Evolutionary conservation across 2,329 filamentous ascomycete species (phyloP).

Genomic region (Plenodomus lindquistii): DNA sequence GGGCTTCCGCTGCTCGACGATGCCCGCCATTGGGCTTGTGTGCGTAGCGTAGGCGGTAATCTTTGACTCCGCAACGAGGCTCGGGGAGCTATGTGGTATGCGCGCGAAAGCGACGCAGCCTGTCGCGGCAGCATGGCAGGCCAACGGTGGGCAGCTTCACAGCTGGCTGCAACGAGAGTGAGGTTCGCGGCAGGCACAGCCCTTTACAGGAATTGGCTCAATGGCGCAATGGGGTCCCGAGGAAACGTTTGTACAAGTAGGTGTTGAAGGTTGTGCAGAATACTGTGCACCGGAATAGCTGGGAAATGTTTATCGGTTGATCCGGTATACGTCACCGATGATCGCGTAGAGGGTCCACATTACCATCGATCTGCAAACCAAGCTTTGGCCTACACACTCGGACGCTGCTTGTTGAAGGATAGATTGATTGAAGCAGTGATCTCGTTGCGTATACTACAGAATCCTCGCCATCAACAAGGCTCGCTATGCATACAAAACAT

Average conservation of each 20-base stretch:
- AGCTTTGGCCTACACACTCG: slow-evolving; percentile 1
- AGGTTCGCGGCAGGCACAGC: too few relatives aligned
- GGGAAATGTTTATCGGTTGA: slow-evolving; percentile 21
- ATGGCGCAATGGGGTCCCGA: too few relatives aligned
- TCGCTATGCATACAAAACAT: slow-evolving; percentile 13
- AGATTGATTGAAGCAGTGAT: slow-evolving; percentile 6
- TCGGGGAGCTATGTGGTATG: slow-evolving; percentile 22
- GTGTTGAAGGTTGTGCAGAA: slow-evolving; percentile 7
- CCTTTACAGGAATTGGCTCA: too few relatives aligned
- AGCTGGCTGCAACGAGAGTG: too few relatives aligned
- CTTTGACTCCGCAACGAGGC: slow-evolving; percentile 16
- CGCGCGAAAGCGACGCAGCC: slow-evolving; percentile 34
- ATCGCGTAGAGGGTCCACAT: too few relatives aligned
- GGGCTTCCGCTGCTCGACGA: slow-evolving; percentile 33
- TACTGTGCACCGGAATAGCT: background rate
- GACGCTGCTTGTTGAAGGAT: too few relatives aligned
- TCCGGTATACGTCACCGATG: slow-evolving; percentile 19
- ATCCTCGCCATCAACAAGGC: slow-evolving; percentile 11
- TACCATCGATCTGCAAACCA: background rate
- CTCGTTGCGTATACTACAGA: slow-evolving; percentile 9
- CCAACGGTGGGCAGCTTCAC: slow-evolving; percentile 4
- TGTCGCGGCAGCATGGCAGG: slow-evolving; percentile 37
- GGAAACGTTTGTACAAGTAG: too few relatives aligned
- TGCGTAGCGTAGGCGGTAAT: slow-evolving; percentile 6
- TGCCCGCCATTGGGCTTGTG: slow-evolving; percentile 23